Evolutionary conservation across 169 alveolate genomes (phyloP).

Genomic region (Hammondia hammondi): DNA sequence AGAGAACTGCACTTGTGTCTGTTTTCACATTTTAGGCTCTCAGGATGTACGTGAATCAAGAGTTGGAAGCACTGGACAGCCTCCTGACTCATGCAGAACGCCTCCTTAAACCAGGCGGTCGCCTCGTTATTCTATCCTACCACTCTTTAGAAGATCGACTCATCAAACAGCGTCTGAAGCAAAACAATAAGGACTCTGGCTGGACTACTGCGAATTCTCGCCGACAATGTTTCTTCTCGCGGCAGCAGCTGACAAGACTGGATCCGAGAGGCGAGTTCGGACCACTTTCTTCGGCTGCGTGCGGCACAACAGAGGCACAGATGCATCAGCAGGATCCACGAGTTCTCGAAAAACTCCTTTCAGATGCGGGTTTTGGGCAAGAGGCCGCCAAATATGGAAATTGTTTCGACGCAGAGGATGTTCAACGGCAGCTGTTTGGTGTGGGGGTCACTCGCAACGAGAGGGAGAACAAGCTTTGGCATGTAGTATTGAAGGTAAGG

Average conservation of each 20-base stretch:
- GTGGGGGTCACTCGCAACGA: background rate
- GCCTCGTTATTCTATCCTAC: conserved; percentile 51
- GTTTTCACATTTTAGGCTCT: conserved; percentile 43
- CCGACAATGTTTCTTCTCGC: background rate
- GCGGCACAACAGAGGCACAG: background rate
- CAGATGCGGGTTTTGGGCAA: background rate
- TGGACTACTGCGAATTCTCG: background rate
- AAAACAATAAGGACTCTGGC: background rate
- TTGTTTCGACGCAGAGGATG: background rate
- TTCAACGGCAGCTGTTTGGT: background rate
- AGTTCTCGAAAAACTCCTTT: background rate
- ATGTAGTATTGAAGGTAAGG: background rate
- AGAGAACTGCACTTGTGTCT: background rate
- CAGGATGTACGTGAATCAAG: conserved; percentile 59
- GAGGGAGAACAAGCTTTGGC: background rate
- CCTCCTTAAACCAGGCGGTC: conserved; percentile 60
- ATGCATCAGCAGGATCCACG: background rate
- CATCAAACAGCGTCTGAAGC: conserved; percentile 9
- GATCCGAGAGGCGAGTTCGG: background rate
- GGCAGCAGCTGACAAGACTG: background rate
- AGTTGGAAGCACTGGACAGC: conserved; percentile 7
- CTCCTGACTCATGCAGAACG: conserved; percentile 41
- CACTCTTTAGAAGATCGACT: conserved; percentile 57
- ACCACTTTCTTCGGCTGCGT: background rate
- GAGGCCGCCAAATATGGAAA: background rate